Evolutionary conservation across 179 eudicot species (phyloP).

Genomic region (Spergularia azorica): DNA sequence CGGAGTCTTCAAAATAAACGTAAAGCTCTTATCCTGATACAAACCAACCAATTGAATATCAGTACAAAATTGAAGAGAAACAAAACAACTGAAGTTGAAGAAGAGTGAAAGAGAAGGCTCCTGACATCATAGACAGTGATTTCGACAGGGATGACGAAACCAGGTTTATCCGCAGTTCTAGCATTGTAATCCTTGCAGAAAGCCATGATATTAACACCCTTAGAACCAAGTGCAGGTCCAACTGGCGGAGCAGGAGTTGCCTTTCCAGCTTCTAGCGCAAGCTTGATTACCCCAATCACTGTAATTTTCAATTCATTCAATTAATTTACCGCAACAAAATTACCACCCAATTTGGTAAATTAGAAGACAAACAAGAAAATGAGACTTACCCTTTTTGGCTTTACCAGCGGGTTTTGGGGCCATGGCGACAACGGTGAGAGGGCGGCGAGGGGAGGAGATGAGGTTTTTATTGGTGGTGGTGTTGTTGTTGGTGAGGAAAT

Average conservation of each 20-base stretch:
- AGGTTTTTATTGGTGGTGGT: neutral
- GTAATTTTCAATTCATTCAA: neutral
- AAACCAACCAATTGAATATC: constrained; percentile 8
- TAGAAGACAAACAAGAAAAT: neutral
- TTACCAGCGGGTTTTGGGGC: constrained; percentile 90
- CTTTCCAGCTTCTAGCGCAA: constrained; percentile 95
- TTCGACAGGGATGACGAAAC: constrained; percentile 91
- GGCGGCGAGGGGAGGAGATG: constrained; percentile 30
- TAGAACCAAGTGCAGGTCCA: constrained; percentile 95
- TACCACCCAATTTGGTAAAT: neutral
- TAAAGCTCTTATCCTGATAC: constrained; percentile 82
- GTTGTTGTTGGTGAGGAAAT: constrained; percentile 41
- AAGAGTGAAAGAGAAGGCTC: neutral
- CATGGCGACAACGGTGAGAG: constrained; percentile 72
- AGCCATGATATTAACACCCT: constrained; percentile 92
- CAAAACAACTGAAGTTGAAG: neutral
- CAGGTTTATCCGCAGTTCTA: constrained; percentile 88
- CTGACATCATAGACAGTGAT: constrained; percentile 88
- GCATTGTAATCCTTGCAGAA: constrained; percentile 99
- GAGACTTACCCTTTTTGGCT: constrained; percentile 67
- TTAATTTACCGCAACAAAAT: neutral
- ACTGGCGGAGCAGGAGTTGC: constrained; percentile 99
- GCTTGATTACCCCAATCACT: constrained; percentile 71
- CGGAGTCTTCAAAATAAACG: constrained; percentile 91
- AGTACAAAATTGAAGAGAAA: neutral